Evolutionary conservation across 169 alveolate species (phyloP), one percentile per base, ranked within the genome.

Genomic region (Eimeria sp.): DNA sequence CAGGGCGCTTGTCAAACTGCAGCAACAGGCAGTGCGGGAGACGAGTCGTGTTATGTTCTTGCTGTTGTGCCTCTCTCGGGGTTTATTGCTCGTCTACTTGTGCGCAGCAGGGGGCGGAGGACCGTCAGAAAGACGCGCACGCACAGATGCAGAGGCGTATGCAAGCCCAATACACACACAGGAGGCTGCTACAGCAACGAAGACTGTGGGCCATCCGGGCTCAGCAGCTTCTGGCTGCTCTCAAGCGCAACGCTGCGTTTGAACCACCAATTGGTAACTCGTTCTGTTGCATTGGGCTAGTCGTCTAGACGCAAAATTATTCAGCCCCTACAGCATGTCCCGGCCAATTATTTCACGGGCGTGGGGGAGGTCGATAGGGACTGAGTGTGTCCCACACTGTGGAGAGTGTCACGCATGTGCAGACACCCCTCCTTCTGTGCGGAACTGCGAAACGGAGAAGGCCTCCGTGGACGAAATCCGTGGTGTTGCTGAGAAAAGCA

Each of bases 1-100:
- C 89, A 27, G 96, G 76, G 34, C 89, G 88, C 75, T 73, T 45
- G 25, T n/a, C 86, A 45, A 88, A 95, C 86, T 95, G 97, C 94
- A 40, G 73, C 89, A 75, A 95, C 76, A 45, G 72, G 45, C 34
- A n/a, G 14, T 95, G 97, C 89, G 95, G 93, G 40, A 45, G 70
- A 43, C 95, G 97, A 16, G 67, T 95, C 40, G 70, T 78, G 34
- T 93, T 61, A 34, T 95, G 97, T 82, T n/a, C 87, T 40, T 25
- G 67, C n/a, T 95, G 97, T 89, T 51, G 89, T 80, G 14, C 57
- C 47, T 49, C 82, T 5, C 73, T 87, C 70, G 76, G 67, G 86
- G 92, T 75, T n/a, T 95, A 89, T 88, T 95, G 97, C 67, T 94
- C 93, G 16, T 43, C 89, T 40, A 54, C 84, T 4, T 78, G 92